phyloP scores from a whole-genome alignment of 768 basidiomycete species.

The Leccinum aurantiacum region DNA sequence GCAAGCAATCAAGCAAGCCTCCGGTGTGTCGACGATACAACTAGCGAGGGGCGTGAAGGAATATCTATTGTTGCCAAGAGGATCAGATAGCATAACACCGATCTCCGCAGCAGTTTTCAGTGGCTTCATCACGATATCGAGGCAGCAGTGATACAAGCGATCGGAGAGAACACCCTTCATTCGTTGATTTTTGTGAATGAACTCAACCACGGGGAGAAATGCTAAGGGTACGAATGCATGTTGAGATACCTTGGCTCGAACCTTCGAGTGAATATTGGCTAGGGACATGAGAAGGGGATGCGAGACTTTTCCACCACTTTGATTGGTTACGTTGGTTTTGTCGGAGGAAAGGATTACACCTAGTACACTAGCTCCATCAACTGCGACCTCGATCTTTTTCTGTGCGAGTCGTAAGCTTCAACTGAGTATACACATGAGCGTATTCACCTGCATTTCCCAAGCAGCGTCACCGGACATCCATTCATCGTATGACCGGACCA shows the following conservation, averaged over 20 bases:
- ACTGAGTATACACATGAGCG: too few relatives aligned
- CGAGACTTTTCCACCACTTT: too few relatives aligned
- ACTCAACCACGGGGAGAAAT: constrained; percentile 9
- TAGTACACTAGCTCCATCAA: not conserved
- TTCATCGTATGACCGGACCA: constrained; percentile 15
- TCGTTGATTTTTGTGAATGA: too few relatives aligned
- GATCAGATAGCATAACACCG: too few relatives aligned
- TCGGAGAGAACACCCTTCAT: too few relatives aligned
- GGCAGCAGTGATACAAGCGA: too few relatives aligned
- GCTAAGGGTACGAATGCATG: not conserved
- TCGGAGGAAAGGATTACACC: not conserved
- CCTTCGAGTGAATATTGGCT: not conserved
- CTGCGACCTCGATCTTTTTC: not conserved
- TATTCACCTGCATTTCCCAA: constrained; percentile 29
- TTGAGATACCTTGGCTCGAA: not conserved
- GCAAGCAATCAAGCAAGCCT: too few relatives aligned
- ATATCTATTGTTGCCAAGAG: too few relatives aligned
- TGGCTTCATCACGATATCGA: too few relatives aligned
- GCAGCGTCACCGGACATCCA: constrained; percentile 27
- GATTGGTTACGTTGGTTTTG: not conserved
- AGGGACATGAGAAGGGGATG: not conserved
- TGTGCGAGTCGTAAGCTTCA: not conserved
- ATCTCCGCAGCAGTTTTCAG: too few relatives aligned
- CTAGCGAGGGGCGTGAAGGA: too few relatives aligned
- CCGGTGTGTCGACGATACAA: too few relatives aligned